Evolutionary conservation across 148 eudicot genomes (phyloP).

Genomic region (Cornus suecica): DNA sequence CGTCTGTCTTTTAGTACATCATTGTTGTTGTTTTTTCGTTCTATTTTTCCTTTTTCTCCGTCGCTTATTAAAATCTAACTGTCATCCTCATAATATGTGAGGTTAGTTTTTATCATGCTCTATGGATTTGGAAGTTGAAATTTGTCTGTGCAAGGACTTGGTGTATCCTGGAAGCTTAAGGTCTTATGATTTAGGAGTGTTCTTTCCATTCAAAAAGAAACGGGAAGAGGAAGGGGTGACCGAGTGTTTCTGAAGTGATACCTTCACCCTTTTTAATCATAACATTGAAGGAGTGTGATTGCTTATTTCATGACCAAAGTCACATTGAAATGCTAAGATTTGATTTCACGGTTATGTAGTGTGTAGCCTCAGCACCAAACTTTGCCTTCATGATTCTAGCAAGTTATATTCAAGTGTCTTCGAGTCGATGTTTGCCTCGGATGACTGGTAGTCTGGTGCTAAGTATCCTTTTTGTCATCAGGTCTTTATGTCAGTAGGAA

Average conservation of each 20-base stretch:
- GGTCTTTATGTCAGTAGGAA: conserved; percentile 92
- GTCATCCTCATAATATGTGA: background rate
- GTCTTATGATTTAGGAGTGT: background rate
- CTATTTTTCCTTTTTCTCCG: background rate
- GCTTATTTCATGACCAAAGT: no score
- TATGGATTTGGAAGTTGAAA: background rate
- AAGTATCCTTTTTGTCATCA: conserved; percentile 23
- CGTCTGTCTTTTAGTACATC: background rate
- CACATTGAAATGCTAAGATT: background rate
- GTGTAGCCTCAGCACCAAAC: background rate
- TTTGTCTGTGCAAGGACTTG: background rate
- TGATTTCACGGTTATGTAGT: background rate
- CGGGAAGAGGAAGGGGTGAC: no score
- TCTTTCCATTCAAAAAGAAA: background rate
- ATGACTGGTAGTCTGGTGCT: background rate
- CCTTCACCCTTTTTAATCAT: background rate
- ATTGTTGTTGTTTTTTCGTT: background rate
- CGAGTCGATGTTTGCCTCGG: background rate
- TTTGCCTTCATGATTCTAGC: background rate
- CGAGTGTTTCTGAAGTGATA: no score
- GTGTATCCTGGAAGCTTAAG: background rate
- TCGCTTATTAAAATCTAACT: background rate
- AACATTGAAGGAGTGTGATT: background rate
- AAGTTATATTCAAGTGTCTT: background rate
- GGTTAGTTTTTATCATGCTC: background rate